Evolutionary conservation across 257 asterid species (phyloP).

Genomic region (Fraxinus pennsylvanica): DNA sequence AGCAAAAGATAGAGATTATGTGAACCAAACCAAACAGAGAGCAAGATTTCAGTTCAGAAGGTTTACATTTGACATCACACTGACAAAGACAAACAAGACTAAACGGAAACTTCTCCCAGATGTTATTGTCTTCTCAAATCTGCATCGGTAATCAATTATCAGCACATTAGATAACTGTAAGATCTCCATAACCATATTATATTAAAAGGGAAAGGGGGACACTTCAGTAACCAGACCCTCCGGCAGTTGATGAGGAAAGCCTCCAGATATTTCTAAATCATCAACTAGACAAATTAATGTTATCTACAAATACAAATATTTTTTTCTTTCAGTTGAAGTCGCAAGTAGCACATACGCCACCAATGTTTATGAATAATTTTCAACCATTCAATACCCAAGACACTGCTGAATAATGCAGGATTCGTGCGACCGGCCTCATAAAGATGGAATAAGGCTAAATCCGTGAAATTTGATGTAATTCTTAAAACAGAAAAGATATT

Average conservation of each 20-base stretch:
- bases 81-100: not conserved
- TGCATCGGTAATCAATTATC: not conserved
- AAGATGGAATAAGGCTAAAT: not conserved
- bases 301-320: not conserved
- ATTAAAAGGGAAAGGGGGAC: not conserved
- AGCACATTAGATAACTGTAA: not conserved
- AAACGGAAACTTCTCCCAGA: not conserved
- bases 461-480: not conserved
- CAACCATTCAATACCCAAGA: not conserved
- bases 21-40: not conserved
- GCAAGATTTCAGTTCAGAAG: not conserved
- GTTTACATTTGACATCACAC: not conserved
- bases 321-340: not conserved
- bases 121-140: not conserved
- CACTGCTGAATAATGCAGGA: not conserved
- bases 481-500: not conserved
- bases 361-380: not conserved
- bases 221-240: not conserved
- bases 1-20: not conserved
- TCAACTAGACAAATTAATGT: not conserved
- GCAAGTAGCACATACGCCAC: not conserved
- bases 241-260: not conserved
- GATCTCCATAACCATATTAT: not conserved
- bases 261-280: not conserved
- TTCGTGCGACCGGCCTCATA: not conserved